Percentiles rank a stretch among this genome's conserved stretches.
These are phyloP conservation scores for Microascus cirrosus DNA, from an alignment of 2,329 filamentous ascomycete species.

Conservation along the genomic window DNA sequence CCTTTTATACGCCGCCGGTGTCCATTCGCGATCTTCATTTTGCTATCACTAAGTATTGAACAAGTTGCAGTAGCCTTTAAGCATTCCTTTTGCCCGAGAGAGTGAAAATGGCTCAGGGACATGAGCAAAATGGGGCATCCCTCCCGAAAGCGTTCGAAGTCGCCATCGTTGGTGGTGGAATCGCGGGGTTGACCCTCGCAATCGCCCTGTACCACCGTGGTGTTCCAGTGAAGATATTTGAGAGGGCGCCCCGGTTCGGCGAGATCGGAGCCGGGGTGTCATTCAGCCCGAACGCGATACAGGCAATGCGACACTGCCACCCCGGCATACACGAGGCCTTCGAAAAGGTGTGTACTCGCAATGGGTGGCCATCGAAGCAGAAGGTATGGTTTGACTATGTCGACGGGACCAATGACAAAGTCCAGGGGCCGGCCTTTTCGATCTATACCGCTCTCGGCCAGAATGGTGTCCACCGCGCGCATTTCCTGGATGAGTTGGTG, in stretches of 20 bases:
- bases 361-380: slow-evolving; percentile 12
- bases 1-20: not conserved
- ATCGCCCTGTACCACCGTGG: slow-evolving; percentile 30
- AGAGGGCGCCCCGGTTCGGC: slow-evolving; percentile 26
- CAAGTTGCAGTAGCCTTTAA: not conserved
- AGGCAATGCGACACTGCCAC: slow-evolving; percentile 27
- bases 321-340: slow-evolving; percentile 24
- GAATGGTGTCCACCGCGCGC: slow-evolving; percentile 22
- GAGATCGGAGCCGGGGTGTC: slow-evolving; percentile 41
- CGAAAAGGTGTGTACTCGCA: slow-evolving; percentile 22
- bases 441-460: slow-evolving; percentile 14
- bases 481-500: slow-evolving; percentile 26
- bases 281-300: slow-evolving; percentile 38
- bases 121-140: not conserved
- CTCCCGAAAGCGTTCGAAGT: slow-evolving; percentile 12
- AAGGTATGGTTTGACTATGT: slow-evolving; percentile 10
- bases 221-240: slow-evolving; percentile 32
- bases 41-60: not conserved
- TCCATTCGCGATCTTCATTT: not conserved
- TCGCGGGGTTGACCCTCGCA: slow-evolving; percentile 35
- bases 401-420: slow-evolving; percentile 4
- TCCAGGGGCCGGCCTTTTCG: not conserved
- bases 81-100: not conserved
- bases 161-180: slow-evolving; percentile 40
- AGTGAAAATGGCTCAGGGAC: not conserved